Conservation (phyloP, 306 rosid species). For the Spatholobus suberectus region DNA sequence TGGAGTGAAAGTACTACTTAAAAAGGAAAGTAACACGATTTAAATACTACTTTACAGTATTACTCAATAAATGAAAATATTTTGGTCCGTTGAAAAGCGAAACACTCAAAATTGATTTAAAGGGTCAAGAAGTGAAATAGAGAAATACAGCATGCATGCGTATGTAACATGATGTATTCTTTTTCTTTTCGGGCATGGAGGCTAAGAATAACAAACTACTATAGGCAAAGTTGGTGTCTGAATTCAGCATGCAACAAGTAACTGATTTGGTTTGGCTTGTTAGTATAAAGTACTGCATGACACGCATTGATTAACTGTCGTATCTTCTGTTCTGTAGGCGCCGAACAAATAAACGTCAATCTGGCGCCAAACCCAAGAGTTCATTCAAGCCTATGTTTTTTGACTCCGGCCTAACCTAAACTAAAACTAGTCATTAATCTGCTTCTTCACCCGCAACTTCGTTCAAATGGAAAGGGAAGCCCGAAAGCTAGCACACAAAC, state of each 20-base stretch:
- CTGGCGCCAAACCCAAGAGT: constrained; percentile 27
- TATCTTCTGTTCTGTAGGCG: neutral
- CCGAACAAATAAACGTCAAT: neutral
- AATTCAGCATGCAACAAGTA: neutral
- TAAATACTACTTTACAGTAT: no score
- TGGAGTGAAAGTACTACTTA: no score
- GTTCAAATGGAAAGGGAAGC: neutral
- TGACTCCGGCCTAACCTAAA: constrained; percentile 4
- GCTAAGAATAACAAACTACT: neutral
- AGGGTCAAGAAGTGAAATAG: neutral
- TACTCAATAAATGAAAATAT: no score
- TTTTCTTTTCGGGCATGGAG: neutral
- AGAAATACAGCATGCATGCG: neutral
- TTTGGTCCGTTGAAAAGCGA: no score
- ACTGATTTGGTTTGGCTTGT: neutral
- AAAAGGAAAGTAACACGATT: no score
- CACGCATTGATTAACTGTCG: neutral
- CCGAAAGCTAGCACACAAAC: neutral
- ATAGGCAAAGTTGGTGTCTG: neutral
- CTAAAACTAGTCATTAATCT: neutral
- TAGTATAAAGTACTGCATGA: neutral
- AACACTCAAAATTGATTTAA: no score
- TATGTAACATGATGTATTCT: no score
- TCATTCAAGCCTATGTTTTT: neutral
- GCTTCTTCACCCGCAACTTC: neutral